Evolutionary conservation across 2,329 filamentous ascomycete genomes (phyloP).

Genomic region (Exophiala sp.): DNA sequence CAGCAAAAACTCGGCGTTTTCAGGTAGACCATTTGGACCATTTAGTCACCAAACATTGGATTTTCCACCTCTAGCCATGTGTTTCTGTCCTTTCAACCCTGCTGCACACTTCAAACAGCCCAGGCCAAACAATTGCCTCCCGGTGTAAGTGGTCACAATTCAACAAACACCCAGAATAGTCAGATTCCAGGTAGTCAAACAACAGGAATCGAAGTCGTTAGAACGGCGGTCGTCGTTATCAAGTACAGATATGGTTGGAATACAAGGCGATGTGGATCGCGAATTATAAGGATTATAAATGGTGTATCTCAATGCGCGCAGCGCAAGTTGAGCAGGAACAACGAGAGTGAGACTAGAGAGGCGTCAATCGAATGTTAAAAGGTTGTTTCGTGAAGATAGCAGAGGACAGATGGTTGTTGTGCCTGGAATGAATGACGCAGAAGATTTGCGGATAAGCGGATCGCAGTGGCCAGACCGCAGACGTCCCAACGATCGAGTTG

Average conservation of each 20-base stretch:
- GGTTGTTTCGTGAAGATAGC: constrained; percentile 2
- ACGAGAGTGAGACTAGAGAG: constrained; percentile 8
- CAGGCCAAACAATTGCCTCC: not conserved
- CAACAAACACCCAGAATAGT: not conserved
- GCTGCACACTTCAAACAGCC: not conserved
- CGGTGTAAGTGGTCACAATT: not conserved
- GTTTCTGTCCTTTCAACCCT: not conserved
- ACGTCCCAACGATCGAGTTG: constrained; percentile 8
- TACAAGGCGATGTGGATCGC: not conserved
- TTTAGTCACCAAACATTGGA: constrained; percentile 17
- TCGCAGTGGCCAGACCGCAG: constrained; percentile 1
- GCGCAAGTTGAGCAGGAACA: constrained; percentile 14
- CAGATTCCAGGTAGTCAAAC: not conserved
- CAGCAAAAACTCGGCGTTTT: constrained; percentile 5
- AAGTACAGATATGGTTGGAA: not conserved
- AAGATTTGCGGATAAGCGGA: constrained; percentile 16
- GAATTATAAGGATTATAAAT: constrained; percentile 20
- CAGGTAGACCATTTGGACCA: constrained; percentile 14
- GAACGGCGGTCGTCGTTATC: not conserved
- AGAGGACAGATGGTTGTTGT: constrained; percentile 16
- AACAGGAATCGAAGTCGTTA: not conserved
- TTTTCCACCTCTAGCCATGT: constrained; percentile 17
- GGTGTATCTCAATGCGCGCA: constrained; percentile 20
- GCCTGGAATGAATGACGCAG: constrained; percentile 25
- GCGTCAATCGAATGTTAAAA: not conserved